Evolutionary conservation across 169 alveolate genomes (phyloP).

Genomic region (Babesia ovis): DNA sequence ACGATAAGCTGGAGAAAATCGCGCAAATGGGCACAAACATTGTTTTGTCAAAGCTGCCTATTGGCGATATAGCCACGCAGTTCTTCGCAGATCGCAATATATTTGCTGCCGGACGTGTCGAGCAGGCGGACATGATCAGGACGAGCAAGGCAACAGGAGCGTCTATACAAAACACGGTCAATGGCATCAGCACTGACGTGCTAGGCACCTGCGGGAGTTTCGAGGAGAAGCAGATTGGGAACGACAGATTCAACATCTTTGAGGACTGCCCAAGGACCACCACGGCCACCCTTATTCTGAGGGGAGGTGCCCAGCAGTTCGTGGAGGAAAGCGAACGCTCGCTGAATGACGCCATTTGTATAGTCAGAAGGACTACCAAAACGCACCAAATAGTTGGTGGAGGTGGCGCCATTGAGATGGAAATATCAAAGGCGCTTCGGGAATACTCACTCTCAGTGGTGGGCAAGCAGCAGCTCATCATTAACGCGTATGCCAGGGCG

Average conservation of each 20-base stretch:
- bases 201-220: slow-evolving; percentile 93
- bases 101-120: slow-evolving; percentile 98
- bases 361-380: slow-evolving; percentile 92
- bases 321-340: slow-evolving; percentile 97
- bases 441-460: slow-evolving; percentile 76
- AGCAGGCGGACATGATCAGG: slow-evolving; percentile 91
- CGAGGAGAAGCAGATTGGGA: slow-evolving; percentile 97
- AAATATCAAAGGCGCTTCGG: slow-evolving; percentile 65
- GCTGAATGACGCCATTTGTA: slow-evolving; percentile 95
- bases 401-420: slow-evolving; percentile 95
- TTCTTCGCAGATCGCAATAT: slow-evolving; percentile 93
- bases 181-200: slow-evolving; percentile 86
- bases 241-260: slow-evolving; percentile 96
- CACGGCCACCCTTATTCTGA: slow-evolving; percentile 92
- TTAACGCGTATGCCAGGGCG: slow-evolving; percentile 93
- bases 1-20: slow-evolving; percentile 91
- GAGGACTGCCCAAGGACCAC: slow-evolving; percentile 89
- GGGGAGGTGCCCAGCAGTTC: slow-evolving; percentile 99
- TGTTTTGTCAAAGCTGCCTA: slow-evolving; percentile 94
- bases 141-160: slow-evolving; percentile 97
- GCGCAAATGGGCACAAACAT: slow-evolving; percentile 91
- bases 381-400: slow-evolving; percentile 93
- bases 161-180: slow-evolving; percentile 90
- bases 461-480: slow-evolving; percentile 92
- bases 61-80: slow-evolving; percentile 99